Conservation (phyloP, 1,284 basidiomycete genomes). For the Psilocybe mexicana region DNA sequence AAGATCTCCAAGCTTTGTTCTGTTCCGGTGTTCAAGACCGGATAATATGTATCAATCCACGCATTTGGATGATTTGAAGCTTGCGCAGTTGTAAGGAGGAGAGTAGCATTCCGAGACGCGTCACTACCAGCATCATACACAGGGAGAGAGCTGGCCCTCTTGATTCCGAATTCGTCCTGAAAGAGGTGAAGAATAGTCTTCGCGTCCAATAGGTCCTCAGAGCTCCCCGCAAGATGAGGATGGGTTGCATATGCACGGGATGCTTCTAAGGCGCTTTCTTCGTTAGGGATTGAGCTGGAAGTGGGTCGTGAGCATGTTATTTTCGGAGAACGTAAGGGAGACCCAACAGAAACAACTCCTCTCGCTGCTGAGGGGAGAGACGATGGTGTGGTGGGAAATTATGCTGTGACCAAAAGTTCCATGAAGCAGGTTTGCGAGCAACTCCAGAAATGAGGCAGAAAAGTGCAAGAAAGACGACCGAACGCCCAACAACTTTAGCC, state of each 20-base stretch:
- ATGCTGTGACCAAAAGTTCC: not conserved
- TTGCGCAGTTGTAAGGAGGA: constrained; percentile 45
- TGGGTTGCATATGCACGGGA: constrained; percentile 64
- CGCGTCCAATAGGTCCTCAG: constrained; percentile 65
- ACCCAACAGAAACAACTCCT: constrained; percentile 39
- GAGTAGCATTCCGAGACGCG: constrained; percentile 64
- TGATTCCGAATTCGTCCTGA: constrained; percentile 60
- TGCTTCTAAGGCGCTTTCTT: constrained; percentile 52
- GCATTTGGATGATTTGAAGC: constrained; percentile 52
- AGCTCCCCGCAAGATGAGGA: constrained; percentile 73
- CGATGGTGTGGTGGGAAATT: constrained; percentile 11
- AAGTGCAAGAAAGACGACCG: constrained; percentile 12
- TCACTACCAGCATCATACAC: constrained; percentile 67
- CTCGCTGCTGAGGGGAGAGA: constrained; percentile 26
- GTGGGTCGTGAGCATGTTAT: not conserved
- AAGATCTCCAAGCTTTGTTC: constrained; percentile 65
- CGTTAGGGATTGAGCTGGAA: constrained; percentile 57
- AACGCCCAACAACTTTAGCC: constrained; percentile 5
- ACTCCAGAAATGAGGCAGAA: constrained; percentile 6
- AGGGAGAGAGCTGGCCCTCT: constrained; percentile 43
- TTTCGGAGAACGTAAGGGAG: not conserved
- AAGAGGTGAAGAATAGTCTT: constrained; percentile 63
- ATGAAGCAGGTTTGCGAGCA: not conserved
- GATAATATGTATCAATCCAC: constrained; percentile 85
- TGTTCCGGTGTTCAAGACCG: constrained; percentile 77